These are phyloP conservation scores for Wallacemonas sp. DNA, from an alignment of 208 protist genomes.

Conservation along the genomic window DNA sequence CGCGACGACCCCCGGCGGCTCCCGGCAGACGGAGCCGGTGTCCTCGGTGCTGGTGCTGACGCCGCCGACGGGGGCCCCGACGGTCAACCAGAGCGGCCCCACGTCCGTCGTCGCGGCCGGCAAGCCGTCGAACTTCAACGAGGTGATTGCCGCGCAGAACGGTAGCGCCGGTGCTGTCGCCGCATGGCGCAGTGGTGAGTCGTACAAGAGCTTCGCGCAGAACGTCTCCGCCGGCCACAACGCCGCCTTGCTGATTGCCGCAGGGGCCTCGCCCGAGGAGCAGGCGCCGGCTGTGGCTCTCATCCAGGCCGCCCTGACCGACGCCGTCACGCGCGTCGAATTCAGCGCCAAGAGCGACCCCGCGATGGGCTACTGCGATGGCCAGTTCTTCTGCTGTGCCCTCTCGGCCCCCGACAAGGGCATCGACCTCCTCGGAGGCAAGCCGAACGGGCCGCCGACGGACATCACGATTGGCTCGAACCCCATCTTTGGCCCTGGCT, in stretches of 20 bases:
- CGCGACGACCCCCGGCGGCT: not conserved
- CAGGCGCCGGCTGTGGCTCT: slow-evolving; percentile 19
- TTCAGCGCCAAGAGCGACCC: slow-evolving; percentile 27
- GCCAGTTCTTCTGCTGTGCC: slow-evolving; percentile 37
- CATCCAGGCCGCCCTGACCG: slow-evolving; percentile 26
- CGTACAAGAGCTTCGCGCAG: slow-evolving; percentile 23
- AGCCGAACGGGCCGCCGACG: slow-evolving; percentile 19
- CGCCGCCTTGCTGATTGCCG: slow-evolving; percentile 35
- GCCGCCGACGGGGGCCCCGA: not conserved
- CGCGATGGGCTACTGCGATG: slow-evolving; percentile 42
- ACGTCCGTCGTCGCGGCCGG: slow-evolving; percentile 1
- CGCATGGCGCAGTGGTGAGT: slow-evolving; percentile 20
- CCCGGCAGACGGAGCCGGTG: slow-evolving; percentile 9
- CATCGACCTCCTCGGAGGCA: slow-evolving; percentile 25
- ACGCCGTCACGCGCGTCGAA: slow-evolving; percentile 32
- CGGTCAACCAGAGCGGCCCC: slow-evolving; percentile 12
- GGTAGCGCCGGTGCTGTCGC: not conserved
- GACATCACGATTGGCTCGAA: slow-evolving; percentile 44
- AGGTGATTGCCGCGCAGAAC: slow-evolving; percentile 11
- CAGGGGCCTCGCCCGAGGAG: slow-evolving; percentile 21
- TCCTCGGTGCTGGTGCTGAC: slow-evolving; percentile 4
- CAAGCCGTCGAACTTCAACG: slow-evolving; percentile 9
- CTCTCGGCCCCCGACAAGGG: slow-evolving; percentile 33
- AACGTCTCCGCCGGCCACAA: slow-evolving; percentile 61
- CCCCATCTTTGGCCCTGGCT: slow-evolving; percentile 54